phyloP scores from a whole-genome alignment of 345 rosid species.

The Erucastrum elatum region DNA sequence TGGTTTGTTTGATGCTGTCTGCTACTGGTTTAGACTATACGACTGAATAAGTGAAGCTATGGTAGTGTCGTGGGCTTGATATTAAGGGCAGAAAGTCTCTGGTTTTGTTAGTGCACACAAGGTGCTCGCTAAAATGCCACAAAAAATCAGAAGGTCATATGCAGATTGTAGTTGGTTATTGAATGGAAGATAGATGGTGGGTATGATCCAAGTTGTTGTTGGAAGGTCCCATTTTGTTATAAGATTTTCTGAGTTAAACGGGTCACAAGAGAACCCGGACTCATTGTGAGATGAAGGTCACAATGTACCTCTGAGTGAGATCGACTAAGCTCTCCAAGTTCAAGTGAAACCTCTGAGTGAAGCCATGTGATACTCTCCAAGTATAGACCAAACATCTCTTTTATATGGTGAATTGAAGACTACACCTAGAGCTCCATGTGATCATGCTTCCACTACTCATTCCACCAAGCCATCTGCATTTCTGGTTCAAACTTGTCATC shows the following conservation, averaged over 20 bases:
- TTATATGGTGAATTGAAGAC: neutral
- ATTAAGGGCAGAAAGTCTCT: neutral
- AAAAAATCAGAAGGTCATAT: neutral
- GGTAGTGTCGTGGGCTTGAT: too few relatives aligned
- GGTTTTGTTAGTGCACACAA: neutral
- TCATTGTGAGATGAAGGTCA: neutral
- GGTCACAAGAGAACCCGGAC: neutral
- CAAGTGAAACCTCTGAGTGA: neutral
- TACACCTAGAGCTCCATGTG: neutral
- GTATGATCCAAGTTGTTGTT: neutral
- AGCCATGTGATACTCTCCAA: neutral
- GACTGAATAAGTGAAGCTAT: too few relatives aligned
- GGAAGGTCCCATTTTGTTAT: neutral
- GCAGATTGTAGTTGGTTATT: neutral
- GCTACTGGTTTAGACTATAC: too few relatives aligned
- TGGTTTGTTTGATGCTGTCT: too few relatives aligned
- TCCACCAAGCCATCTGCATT: neutral
- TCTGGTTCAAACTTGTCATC: neutral
- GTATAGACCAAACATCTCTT: neutral
- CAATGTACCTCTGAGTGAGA: neutral
- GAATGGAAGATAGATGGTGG: neutral
- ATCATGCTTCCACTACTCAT: neutral
- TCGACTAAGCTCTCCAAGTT: neutral
- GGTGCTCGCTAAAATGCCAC: neutral
- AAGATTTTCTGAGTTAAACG: neutral